Conservation (phyloP, 805 yeast genomes). For the Ogataea naganishii region DNA sequence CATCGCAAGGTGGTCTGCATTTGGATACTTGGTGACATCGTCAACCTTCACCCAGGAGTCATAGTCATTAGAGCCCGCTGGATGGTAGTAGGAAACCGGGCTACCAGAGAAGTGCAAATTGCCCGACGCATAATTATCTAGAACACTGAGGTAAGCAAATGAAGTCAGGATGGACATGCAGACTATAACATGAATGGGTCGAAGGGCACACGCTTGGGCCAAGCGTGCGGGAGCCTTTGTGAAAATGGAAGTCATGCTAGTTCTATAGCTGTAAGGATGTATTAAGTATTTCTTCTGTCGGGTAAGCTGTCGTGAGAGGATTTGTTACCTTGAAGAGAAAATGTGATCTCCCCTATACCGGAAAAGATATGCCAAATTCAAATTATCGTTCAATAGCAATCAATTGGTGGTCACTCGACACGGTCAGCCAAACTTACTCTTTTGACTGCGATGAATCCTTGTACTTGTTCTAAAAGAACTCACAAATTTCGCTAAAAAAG, state of each 20-base stretch:
- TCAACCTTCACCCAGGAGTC: slow-evolving; percentile 41
- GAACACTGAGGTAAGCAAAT: slow-evolving; percentile 66
- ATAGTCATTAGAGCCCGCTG: slow-evolving; percentile 24
- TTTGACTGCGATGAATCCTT: no score
- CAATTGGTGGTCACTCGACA: no score
- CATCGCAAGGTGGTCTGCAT: slow-evolving; percentile 38
- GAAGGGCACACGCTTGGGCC: slow-evolving; percentile 51
- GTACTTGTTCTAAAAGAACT: no score
- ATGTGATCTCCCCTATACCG: no score
- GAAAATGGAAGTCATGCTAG: slow-evolving; percentile 15
- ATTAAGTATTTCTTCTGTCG: no score
- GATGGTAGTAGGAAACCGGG: slow-evolving; percentile 25
- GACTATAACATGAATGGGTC: slow-evolving; percentile 83
- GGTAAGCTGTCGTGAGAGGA: no score
- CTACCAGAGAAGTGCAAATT: slow-evolving; percentile 4
- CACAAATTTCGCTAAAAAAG: no score
- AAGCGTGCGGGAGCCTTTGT: slow-evolving; percentile 28
- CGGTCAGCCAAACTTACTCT: no score
- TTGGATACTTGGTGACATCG: slow-evolving; percentile 28
- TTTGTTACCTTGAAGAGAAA: no score
- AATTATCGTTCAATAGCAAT: no score
- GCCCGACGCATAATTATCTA: slow-evolving; percentile 47
- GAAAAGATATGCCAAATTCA: no score
- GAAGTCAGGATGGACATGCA: slow-evolving; percentile 68
- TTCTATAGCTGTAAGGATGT: no score